Evolutionary conservation across 2,329 filamentous ascomycete genomes (phyloP), one percentile per base, ranked within the genome.

Genomic region (Tothia fuscella): DNA sequence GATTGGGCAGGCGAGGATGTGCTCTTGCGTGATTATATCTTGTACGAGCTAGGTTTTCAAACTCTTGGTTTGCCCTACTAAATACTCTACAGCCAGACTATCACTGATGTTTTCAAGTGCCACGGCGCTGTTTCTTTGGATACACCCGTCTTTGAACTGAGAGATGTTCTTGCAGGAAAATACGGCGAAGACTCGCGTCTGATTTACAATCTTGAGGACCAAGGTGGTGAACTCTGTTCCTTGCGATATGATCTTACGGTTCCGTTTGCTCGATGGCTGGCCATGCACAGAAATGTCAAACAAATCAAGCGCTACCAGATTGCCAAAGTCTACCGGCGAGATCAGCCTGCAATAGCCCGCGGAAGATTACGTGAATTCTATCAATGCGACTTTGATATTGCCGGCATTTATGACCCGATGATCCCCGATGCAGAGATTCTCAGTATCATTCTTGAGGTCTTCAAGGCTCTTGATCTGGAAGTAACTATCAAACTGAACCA

Each of bases 371-470:
- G 88, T 55, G 88, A 95, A 64, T 94, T 94, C 63, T 94, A 93
- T 66, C 88, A 95, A 63, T 95, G 88, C 66, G 88, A 95, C 64
- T 93, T 95, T 56, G 88, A 95, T 58, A 89, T 94, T 63, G 88
- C 88, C 10, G 87, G 88, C 47, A 14, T 66, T 31, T 93, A 86
- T 65, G 88, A 94, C 58, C 65, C 84, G 41, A 94, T 95, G 87
- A 73, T 94, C 20, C 85, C 88, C 44, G 89, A 95, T 56, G 83
- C 87, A 28, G 88, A 95, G 65, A 81, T 94, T 45, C 65, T 96
- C 52, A 74, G 82, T 44, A 87, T 95, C 50, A 76, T 83, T 36
- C 78, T 76, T 52, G 87, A 95, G 58, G 82, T 93, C 31, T 93
- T 95, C 54, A 76, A 88, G 51, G 75, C 74, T 35, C 68, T 95